Evolutionary conservation across 2,329 filamentous ascomycete genomes (phyloP).

Genomic region (Pestalotiopsis sp.): DNA sequence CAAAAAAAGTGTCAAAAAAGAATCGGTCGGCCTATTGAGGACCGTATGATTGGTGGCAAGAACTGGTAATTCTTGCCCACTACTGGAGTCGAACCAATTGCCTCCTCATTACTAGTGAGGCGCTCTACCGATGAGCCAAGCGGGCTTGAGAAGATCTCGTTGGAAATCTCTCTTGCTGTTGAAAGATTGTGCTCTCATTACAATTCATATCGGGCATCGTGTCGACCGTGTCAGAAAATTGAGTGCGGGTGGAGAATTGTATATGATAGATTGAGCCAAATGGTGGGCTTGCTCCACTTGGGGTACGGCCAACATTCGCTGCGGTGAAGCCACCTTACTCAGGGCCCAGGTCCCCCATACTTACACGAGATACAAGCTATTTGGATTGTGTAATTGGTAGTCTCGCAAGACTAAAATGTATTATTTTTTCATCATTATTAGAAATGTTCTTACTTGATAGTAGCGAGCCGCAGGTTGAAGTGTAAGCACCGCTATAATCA

Average conservation of each 20-base stretch:
- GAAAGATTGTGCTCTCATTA: background rate
- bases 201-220: background rate
- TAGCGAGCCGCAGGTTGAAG: background rate
- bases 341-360: background rate
- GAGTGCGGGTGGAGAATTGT: background rate
- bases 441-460: background rate
- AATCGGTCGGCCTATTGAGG: background rate
- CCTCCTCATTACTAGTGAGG: conserved; percentile 7
- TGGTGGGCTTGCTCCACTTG: background rate
- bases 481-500: background rate
- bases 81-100: conserved; percentile 4
- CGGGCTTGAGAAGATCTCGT: background rate
- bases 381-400: too few species aligned
- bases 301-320: background rate
- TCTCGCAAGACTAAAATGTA: background rate
- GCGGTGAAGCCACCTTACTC: background rate
- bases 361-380: background rate
- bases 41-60: background rate
- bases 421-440: background rate
- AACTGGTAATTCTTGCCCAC: background rate
- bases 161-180: background rate
- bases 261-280: background rate
- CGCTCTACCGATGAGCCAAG: conserved; percentile 5
- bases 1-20: background rate
- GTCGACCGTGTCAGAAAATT: background rate